Evolutionary conservation across 2,329 filamentous ascomycete species (phyloP), one percentile per base, ranked within the genome.

Genomic region (Dothideomycetes sp.): DNA sequence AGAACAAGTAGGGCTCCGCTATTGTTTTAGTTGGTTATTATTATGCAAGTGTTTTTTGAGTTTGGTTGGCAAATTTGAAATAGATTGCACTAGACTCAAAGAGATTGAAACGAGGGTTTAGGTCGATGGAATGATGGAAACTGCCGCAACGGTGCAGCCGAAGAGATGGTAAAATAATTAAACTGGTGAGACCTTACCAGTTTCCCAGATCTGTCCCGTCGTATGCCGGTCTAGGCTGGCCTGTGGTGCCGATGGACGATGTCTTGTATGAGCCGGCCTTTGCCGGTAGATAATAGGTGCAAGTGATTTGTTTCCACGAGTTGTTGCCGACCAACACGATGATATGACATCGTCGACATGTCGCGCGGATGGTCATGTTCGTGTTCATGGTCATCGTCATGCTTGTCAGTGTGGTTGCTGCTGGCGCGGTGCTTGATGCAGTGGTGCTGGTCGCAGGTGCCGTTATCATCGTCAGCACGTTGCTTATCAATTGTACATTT

Each of bases 321-420:
- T 63, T 63, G 48, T 54, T 61, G 46, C 13, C 60, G 51, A 41
- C 58, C 61, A 37, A 61, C 31, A 28, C 23, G 23, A 34, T 24
- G n/a, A n/a, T 30, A 15, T n/a, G n/a, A 12, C n/a, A 7, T 32
- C 30, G 22, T 32, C 23, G 29, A 20, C 18, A 20, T 22, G n/a
- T 5, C 15, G 29, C n/a, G n/a, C n/a, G n/a, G n/a, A n/a, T n/a
- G n/a, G n/a, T n/a, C n/a, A n/a, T n/a, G n/a, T n/a, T n/a, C n/a
- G n/a, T n/a, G n/a, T n/a, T n/a, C n/a, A n/a, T n/a, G n/a, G n/a
- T n/a, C n/a, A n/a, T n/a, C n/a, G n/a, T n/a, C n/a, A n/a, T n/a
- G n/a, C n/a, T n/a, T n/a, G n/a, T n/a, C n/a, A n/a, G n/a, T n/a
- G n/a, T n/a, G n/a, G n/a, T n/a, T n/a, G n/a, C n/a, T n/a, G n/a